phyloP scores from a whole-genome alignment of 2,329 filamentous ascomycete species.

The Pyricularia pennisetigena region DNA sequence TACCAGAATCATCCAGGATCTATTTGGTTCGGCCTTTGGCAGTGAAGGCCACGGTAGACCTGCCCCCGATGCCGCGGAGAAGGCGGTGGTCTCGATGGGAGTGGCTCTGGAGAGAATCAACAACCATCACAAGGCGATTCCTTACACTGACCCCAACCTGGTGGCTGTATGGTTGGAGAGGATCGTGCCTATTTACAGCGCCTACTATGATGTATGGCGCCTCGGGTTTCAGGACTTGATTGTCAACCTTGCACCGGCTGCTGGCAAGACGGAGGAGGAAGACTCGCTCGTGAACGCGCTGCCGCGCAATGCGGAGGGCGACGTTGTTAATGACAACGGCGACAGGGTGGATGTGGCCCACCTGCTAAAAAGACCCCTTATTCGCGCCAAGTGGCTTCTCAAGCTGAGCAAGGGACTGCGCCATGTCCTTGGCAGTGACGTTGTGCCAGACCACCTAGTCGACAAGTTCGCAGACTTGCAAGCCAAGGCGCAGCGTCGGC shows the following conservation, averaged over 20 bases:
- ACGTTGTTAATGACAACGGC: constrained; percentile 62
- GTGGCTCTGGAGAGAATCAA: constrained; percentile 78
- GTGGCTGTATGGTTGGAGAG: constrained; percentile 75
- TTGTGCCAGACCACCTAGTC: constrained; percentile 47
- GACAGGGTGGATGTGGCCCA: constrained; percentile 92
- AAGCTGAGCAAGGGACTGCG: constrained; percentile 58
- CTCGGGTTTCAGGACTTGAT: constrained; percentile 91
- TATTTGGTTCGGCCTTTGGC: constrained; percentile 48
- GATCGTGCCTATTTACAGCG: constrained; percentile 68
- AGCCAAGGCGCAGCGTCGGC: constrained; percentile 59
- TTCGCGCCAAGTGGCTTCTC: constrained; percentile 77
- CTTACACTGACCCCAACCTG: constrained; percentile 57
- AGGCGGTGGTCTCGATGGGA: constrained; percentile 91
- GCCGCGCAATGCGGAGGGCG: constrained; percentile 54
- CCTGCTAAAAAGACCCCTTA: constrained; percentile 77
- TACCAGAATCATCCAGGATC: constrained; percentile 50
- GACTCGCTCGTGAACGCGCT: constrained; percentile 49
- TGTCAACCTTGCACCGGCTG: constrained; percentile 75
- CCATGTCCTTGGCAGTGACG: constrained; percentile 35
- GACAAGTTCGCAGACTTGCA: constrained; percentile 63
- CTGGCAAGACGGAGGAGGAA: constrained; percentile 41
- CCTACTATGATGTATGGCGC: constrained; percentile 82
- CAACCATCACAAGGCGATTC: constrained; percentile 69
- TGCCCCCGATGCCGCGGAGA: constrained; percentile 44
- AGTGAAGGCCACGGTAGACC: constrained; percentile 23